Base-by-base conservation (phyloP, 169 alveolate genomes). In the Theileria orientalis region DNA sequence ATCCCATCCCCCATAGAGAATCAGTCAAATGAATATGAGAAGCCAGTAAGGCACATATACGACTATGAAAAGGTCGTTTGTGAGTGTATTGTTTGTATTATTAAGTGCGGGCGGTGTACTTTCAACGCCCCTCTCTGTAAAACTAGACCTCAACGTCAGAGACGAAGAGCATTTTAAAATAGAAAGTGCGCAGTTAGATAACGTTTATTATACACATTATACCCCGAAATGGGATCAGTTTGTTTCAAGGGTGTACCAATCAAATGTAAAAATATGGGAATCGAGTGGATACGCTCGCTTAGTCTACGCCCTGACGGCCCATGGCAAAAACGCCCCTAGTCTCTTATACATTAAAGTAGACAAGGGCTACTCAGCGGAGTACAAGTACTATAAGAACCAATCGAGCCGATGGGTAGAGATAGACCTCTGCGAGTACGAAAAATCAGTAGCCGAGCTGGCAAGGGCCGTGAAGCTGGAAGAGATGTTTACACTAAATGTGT, bases 321-420 rank as follows among this genome's bases (percentile, higher is more conserved):
- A 56, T 14, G 21, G 42, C 25, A 56, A 56, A 56, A 56, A 56
- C 41, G 32, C 16, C 66, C 66, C 27, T 56, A 56, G 16, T 56
- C 37, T 25, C 66, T 56, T 0, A 7, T 49, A 49, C 25, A 21
- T 49, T 1, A 29, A 49, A 16, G 60, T 49, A 21, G 60, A 49
- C 60, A 21, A 29, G 25, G 60, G 60, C 0, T 32, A 49, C 27
- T 21, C 60, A 14, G 35, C n/a, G n/a, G n/a, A n/a, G n/a, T n/a
- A n/a, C n/a, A n/a, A n/a, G n/a, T n/a, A n/a, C n/a, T n/a, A n/a
- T n/a, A n/a, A n/a, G n/a, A n/a, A n/a, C n/a, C n/a, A n/a, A n/a
- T n/a, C n/a, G n/a, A 56, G 21, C 21, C 42, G 16, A 5, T 56
- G 66, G 66, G 21, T 14, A 30, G 21, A 23, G 7, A 56, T 56